Conservation (phyloP, 495 filamentous ascomycete species). For the Umbilicaria muhlenbergii region DNA sequence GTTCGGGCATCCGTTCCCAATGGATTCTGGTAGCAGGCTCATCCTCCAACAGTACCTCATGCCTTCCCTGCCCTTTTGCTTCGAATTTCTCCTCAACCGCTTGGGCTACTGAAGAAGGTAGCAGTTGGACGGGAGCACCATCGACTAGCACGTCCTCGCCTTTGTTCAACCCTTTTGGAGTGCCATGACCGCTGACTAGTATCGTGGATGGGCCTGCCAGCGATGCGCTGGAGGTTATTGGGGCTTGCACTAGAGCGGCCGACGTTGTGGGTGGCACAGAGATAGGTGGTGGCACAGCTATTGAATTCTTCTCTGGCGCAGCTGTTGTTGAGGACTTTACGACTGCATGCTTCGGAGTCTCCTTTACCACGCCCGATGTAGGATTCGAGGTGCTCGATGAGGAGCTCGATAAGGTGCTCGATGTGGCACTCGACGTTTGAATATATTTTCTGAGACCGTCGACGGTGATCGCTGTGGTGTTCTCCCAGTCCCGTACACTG, state of each 20-base stretch:
- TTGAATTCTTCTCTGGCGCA: no score
- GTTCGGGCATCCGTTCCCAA: conserved; percentile 56
- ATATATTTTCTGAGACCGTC: conserved; percentile 16
- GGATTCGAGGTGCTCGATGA: conserved; percentile 4
- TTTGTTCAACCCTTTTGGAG: no score
- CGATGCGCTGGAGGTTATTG: no score
- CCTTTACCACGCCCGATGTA: not conserved
- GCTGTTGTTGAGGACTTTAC: no score
- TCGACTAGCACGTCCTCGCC: no score
- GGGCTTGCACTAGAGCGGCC: no score
- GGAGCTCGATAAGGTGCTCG: no score
- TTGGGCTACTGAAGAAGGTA: not conserved
- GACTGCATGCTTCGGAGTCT: not conserved
- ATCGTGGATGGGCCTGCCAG: no score
- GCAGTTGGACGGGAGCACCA: no score
- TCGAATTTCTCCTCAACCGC: conserved; percentile 16
- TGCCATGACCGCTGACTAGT: no score
- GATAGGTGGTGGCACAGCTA: no score
- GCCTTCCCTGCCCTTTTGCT: conserved; percentile 27
- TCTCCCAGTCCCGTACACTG: conserved; percentile 11
- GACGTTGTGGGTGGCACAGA: no score
- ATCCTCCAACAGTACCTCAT: conserved; percentile 24
- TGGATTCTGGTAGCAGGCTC: conserved; percentile 29
- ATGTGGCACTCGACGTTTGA: conserved; percentile 7
- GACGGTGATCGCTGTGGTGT: conserved; percentile 17